A percentile compares a stretch with the other conserved stretches of the same genome.
Conservation (phyloP, 2,329 filamentous ascomycete species). For the Penicillium glabrum region DNA sequence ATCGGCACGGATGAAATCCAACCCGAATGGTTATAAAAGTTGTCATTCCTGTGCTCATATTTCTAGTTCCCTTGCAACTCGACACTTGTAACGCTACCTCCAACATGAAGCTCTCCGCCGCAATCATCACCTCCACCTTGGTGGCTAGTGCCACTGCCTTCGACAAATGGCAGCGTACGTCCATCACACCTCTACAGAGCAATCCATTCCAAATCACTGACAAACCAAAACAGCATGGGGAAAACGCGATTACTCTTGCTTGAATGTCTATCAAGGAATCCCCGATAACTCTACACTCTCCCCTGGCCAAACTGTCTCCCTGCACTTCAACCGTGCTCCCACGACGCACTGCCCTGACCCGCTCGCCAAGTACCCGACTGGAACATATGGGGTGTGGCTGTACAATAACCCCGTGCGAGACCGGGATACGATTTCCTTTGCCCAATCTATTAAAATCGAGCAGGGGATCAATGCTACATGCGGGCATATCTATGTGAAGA, state of each 20-base stretch:
- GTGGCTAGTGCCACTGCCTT: constrained; percentile 30
- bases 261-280: constrained; percentile 35
- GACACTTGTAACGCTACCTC: not conserved
- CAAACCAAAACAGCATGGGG: constrained; percentile 27
- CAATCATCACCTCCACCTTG: constrained; percentile 24
- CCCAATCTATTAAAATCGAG: constrained; percentile 21
- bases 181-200: not conserved
- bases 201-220: not conserved
- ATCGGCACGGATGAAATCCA: not conserved
- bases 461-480: constrained; percentile 17
- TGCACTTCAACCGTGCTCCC: constrained; percentile 29
- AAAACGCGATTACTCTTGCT: constrained; percentile 33
- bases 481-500: constrained; percentile 22
- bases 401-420: constrained; percentile 32
- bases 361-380: constrained; percentile 19
- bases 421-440: constrained; percentile 20
- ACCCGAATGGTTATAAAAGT: not conserved
- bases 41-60: not conserved
- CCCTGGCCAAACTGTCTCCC: constrained; percentile 22
- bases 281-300: constrained; percentile 32
- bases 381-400: constrained; percentile 28
- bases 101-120: constrained; percentile 32
- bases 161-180: constrained; percentile 32
- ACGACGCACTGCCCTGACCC: constrained; percentile 25
- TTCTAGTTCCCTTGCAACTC: not conserved